phyloP scores from a whole-genome alignment of 805 yeast genomes.

The Suhomyces vadensis region DNA sequence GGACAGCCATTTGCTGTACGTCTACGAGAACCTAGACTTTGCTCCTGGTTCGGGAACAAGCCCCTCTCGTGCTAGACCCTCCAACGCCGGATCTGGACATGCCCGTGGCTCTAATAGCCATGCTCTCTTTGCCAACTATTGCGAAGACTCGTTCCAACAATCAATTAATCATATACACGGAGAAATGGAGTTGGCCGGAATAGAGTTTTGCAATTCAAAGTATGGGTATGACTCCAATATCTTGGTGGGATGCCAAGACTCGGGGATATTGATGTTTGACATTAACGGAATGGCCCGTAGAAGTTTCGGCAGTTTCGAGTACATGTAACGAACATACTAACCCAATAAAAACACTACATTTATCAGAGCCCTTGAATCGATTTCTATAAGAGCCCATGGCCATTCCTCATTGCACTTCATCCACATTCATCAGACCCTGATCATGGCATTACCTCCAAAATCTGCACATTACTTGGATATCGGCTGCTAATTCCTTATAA shows the following conservation, averaged over 20 bases:
- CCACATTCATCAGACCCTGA: no score
- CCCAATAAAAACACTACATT: no score
- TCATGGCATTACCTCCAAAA: no score
- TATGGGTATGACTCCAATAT: slow-evolving; percentile 32
- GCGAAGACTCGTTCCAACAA: slow-evolving; percentile 32
- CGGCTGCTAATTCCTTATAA: no score
- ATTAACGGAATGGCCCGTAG: slow-evolving; percentile 65
- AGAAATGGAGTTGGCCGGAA: slow-evolving; percentile 45
- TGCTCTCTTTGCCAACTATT: slow-evolving; percentile 11
- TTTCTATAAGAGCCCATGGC: no score
- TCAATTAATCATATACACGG: slow-evolving; percentile 39
- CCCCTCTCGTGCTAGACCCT: no score
- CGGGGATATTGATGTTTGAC: slow-evolving; percentile 70
- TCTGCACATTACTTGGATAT: no score
- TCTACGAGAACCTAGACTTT: slow-evolving; percentile 21
- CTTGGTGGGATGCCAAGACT: slow-evolving; percentile 48
- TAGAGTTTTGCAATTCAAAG: slow-evolving; percentile 24
- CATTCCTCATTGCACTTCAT: no score
- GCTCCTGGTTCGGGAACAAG: slow-evolving; percentile 5
- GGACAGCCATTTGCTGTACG: slow-evolving; percentile 19
- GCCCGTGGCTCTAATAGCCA: slow-evolving; percentile 11
- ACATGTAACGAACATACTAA: no score
- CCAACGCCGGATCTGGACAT: slow-evolving; percentile 8
- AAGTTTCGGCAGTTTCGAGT: slow-evolving; percentile 57
- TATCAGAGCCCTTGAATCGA: no score